Evolutionary conservation across 768 basidiomycete species (phyloP), one percentile per base, ranked within the genome.

Genomic region (Saitozyma sp.): DNA sequence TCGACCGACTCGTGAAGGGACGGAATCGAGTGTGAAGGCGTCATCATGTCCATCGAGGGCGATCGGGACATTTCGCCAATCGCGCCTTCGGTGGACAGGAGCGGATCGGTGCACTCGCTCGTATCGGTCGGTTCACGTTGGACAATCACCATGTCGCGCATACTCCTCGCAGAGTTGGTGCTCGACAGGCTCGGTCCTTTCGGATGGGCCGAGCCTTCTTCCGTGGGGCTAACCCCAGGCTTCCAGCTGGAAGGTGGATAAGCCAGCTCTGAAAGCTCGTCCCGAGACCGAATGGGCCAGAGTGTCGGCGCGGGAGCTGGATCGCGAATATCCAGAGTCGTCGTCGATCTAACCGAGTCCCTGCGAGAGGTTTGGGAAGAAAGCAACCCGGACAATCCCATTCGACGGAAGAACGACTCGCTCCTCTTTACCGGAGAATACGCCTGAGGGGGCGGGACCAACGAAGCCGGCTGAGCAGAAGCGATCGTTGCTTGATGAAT

Each of bases 281-380:
- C 66, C 19, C 83, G 82, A 48, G 81, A 78, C 14, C 85, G 84
- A 56, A 89, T 86, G 3, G 85, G 80, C 50, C 82, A 80, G 6
- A 92, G 82, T 11, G 82, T 82, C 0, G 91, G 91, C 17, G 70
- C 75, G 4, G 90, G 89, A 56, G 87, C 86, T 0, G 92, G 91
- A 78, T 94, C 91, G 19, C 89, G 85, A 71, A 92, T 85, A 19
- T 90, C 87, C 13, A 82, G 39, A 1, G 51, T 50, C 16, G 40
- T 40, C 19, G 19, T 54, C 8, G 42, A 14, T 14, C n/a, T 69
- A 58, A 11, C 16, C 37, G 48, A 40, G 39, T 62, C 39, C 45
- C 29, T 39, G 61, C 46, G 39, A 14, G 10, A 50, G 74, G 19
- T 83, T 86, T 10, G 79, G 82, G 54, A 89, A 81, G 38, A 51